Base-by-base conservation (phyloP, 352 stramenopile genomes). In the Globisporangium barbulae region DNA sequence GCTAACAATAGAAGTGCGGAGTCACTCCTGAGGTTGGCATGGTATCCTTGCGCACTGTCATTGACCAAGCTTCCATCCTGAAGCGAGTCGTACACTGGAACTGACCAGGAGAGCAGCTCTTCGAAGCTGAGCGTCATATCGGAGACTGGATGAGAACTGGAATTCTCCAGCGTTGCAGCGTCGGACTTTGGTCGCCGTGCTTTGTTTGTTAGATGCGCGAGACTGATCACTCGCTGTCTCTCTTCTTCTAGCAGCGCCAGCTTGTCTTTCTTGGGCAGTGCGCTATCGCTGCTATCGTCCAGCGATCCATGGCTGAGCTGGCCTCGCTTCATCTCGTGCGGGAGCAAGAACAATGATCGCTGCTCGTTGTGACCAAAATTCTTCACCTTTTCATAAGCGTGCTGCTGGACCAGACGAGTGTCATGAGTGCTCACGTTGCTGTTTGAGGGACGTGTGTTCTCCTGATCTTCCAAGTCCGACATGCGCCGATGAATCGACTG, bases 401-500 rank as follows among this genome's bases (percentile, higher is more conserved):
- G 12, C 17, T 57, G 19, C 1, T 15, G 9, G 17, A 30, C 42
- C 8, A 19, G 10, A 17, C 13, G 19, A 10, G 2, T 19, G 9
- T 57, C 50, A 30, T 8, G 21, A 22, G 13, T 44, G 30, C 28
- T 22, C 19, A 17, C 17, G 3, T 2, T 33, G 28, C 8, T 33
- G 28, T 54, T 63, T 6, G 44, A 44, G 9, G 57, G 42, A 6
- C 30, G 21, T 4, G 13, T 53, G 30, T 61, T 52, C 44, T 69
- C 41, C 1, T 64, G 56, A 13, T 61, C 49, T 41, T 74, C 63
- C 2, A 85, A 65, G 7, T 81, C 70, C 12, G 65, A 45, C 45
- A 90, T 88, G 28, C 79, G 79, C 28, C 76, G 73, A 44, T 67
- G 65, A 19, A 91, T 72, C 9, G 81, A 91, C n/a, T 81, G 73